These are phyloP conservation scores for Trametes cinnabarina DNA, from an alignment of 768 basidiomycete species.

Conservation along the genomic window DNA sequence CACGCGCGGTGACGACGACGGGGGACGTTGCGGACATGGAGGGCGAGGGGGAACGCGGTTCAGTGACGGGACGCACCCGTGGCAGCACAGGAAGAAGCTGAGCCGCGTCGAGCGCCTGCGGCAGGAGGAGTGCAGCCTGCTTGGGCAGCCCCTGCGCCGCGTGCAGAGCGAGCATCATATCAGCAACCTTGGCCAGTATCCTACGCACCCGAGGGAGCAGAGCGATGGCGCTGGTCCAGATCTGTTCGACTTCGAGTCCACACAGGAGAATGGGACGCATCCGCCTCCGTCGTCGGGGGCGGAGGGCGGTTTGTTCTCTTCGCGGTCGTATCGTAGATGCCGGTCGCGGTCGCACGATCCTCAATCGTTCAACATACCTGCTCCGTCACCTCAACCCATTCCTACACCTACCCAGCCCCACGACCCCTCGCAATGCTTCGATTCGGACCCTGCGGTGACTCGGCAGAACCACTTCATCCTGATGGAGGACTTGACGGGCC, in stretches of 20 bases:
- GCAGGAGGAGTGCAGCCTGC: conserved; percentile 39
- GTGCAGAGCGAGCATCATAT: conserved; percentile 63
- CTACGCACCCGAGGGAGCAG: conserved; percentile 35
- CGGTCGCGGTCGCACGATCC: conserved; percentile 15
- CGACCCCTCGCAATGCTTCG: conserved; percentile 8
- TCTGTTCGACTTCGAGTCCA: conserved; percentile 31
- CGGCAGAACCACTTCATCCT: conserved; percentile 97
- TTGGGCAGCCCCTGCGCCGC: conserved; percentile 49
- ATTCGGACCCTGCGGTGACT: conserved; percentile 41
- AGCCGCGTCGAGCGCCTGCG: conserved; percentile 41
- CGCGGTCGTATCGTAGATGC: conserved; percentile 11
- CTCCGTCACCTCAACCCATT: conserved; percentile 5
- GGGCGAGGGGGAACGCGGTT: conserved; percentile 28
- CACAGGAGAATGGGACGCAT: background rate
- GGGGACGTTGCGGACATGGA: conserved; percentile 41
- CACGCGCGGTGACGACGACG: conserved; percentile 34
- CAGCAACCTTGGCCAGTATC: conserved; percentile 34
- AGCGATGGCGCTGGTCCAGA: conserved; percentile 30
- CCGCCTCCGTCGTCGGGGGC: background rate
- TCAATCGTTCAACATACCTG: background rate
- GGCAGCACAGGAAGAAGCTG: conserved; percentile 41
- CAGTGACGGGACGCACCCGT: conserved; percentile 18
- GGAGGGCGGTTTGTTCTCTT: conserved; percentile 12
- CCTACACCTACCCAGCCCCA: conserved; percentile 19
- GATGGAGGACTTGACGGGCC: conserved; percentile 97